Evolutionary conservation across 208 protist genomes (phyloP), one percentile per base, ranked within the genome.

Genomic region (Trichomonas tenax): DNA sequence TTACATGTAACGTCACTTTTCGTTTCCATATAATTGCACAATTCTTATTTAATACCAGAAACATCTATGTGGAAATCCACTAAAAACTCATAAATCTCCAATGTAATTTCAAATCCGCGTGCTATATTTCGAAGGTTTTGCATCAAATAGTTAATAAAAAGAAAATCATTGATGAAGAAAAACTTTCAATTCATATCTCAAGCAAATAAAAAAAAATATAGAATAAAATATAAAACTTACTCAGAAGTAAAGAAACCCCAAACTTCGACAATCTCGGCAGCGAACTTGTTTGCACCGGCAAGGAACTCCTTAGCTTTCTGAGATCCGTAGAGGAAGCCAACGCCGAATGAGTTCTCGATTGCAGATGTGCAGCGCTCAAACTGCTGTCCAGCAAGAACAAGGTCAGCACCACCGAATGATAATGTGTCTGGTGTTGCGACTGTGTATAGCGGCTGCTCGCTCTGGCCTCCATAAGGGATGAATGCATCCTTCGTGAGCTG

Each of bases 161-260:
- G n/a, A n/a, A n/a, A n/a, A n/a, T n/a, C n/a, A n/a, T n/a, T n/a
- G n/a, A n/a, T n/a, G n/a, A n/a, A 51, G 14, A 51, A 51, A 51
- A 51, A 15, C 46, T 51, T 51, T 51, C 3, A 51, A 51, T 51
- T 51, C 46, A 51, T 51, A 51, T 51, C 46, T 51, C 46, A 51
- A 51, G 3, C 46, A 51, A 51, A 51, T 51, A 3, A 51, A 51
- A 51, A 31, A 72, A 72, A 72, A 31, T 31, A 72, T 72, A 84
- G 41, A 40, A 40, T 84, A 84, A 84, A 41, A 41, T 34, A n/a
- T n/a, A 82, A n/a, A 82, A 82, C 4, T 84, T 84, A 84, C 36
- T 89, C 40, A n/a, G 44, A 48, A n/a, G 86, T 93, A 21, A 93
- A 93, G 86, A 93, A 93, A 38, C 86, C 86, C 86, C 86, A 93